Conservation (phyloP, 1,284 basidiomycete species). For the Trichosporon sp. region DNA sequence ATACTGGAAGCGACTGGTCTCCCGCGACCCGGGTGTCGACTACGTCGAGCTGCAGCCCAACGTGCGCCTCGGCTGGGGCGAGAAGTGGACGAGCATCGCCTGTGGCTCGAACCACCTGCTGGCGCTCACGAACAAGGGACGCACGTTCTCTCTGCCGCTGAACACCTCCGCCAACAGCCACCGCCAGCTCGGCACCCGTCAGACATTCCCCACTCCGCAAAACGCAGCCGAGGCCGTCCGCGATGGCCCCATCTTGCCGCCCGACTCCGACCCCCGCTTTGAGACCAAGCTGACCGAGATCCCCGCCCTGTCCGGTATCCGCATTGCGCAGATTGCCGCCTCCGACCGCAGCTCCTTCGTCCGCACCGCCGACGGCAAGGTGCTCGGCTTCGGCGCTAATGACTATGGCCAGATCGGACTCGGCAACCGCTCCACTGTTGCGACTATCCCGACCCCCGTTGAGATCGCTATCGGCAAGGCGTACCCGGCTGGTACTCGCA, state of each 20-base stretch:
- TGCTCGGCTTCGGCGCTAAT: constrained; percentile 87
- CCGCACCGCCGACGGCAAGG: constrained; percentile 62
- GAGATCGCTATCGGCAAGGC: constrained; percentile 64
- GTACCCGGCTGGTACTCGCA: constrained; percentile 55
- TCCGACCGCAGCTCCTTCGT: constrained; percentile 70
- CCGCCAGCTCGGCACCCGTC: constrained; percentile 75
- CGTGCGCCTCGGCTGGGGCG: constrained; percentile 54
- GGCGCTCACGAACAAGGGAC: constrained; percentile 73
- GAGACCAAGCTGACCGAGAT: constrained; percentile 73
- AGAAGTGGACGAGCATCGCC: constrained; percentile 64
- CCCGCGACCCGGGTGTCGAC: constrained; percentile 42
- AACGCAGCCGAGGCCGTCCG: constrained; percentile 30
- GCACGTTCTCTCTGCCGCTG: constrained; percentile 73
- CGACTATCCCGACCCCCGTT: constrained; percentile 73
- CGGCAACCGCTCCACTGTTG: constrained; percentile 61
- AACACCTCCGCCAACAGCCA: constrained; percentile 71
- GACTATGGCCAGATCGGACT: constrained; percentile 79
- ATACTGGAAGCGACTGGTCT: constrained; percentile 36
- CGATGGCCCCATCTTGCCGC: constrained; percentile 20
- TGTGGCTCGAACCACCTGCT: constrained; percentile 77
- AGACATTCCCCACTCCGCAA: constrained; percentile 52
- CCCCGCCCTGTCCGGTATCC: constrained; percentile 63
- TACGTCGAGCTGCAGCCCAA: constrained; percentile 49
- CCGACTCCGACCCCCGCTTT: constrained; percentile 58
- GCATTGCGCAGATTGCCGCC: constrained; percentile 65